Evolutionary conservation across 164 flowering plant species (phyloP).

Genomic region (Saururus chinensis): DNA sequence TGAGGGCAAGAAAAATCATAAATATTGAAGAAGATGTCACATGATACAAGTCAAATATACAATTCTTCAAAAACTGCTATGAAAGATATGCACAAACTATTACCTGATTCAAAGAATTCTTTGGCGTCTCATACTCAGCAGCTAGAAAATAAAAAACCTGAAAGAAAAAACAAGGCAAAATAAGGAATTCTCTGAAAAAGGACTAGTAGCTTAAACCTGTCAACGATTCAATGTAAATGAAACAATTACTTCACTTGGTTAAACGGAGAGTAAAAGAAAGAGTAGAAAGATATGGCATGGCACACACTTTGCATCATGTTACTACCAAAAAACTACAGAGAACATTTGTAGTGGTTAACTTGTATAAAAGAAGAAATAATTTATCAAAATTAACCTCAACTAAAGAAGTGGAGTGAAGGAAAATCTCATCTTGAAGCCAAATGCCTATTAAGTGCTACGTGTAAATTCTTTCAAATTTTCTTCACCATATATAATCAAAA

Average conservation of each 20-base stretch:
- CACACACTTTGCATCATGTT: not conserved
- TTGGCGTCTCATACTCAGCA: conserved; percentile 79
- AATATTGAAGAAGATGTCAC: not conserved
- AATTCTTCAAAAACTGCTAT: not conserved
- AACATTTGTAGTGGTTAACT: too few relatives aligned
- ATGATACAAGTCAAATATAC: not conserved
- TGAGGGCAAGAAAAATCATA: too few relatives aligned
- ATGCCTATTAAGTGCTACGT: too few relatives aligned
- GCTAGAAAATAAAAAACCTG: conserved; percentile 86
- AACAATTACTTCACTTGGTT: not conserved
- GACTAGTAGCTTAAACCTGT: not conserved
- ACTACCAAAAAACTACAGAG: not conserved
- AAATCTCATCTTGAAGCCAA: too few relatives aligned
- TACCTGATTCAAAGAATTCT: conserved; percentile 81
- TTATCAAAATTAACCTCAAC: too few relatives aligned
- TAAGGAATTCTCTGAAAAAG: not conserved
- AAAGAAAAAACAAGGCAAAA: conserved; percentile 6
- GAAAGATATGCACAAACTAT: not conserved
- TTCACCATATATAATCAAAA: too few relatives aligned
- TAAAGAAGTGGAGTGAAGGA: too few relatives aligned
- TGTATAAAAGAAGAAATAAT: too few relatives aligned
- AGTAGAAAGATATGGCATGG: not conserved
- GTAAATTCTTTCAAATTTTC: too few relatives aligned
- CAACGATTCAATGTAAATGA: not conserved
- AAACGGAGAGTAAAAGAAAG: not conserved